Base-by-base conservation (phyloP, 768 basidiomycete genomes). In the Amanita fuliginea region DNA sequence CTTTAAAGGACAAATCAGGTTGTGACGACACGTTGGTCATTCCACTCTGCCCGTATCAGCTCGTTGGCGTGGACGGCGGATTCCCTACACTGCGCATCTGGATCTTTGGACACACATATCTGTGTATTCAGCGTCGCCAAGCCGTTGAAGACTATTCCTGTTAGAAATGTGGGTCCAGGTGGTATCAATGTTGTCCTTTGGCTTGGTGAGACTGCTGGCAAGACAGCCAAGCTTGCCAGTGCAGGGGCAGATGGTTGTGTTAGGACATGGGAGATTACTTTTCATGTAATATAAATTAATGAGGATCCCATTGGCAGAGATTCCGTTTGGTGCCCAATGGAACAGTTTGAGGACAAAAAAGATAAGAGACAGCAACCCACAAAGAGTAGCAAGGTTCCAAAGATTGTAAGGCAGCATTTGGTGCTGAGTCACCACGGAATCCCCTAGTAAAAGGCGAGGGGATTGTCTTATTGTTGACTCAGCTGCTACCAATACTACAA, bases 91-190 rank as follows among this genome's bases (percentile, higher is more conserved):
- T 77, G 86, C 54, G 93, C 82, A 9, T 92, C 91, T 3, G 92
- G 85, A 9, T 89, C 91, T 16, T 73, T 95, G n/a, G 95, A 98
- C 62, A 94, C 93, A 26, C 79, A 91, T 55, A 79, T 95, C 4
- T 96, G 92, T 59, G 67, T 97, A 21, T 97, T 88, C 81, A 81
- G 83, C 54, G 79, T 90, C 26, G 68, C 67, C 39, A 76, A 79
- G 59, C 81, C 83, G 7, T 66, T 78, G 62, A 81, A 75, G 64
- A 87, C 86, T 55, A 78, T 92, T 32, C 74, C 81, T 22, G 81
- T 97, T 62, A 84, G 82, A 72, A 92, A 92, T 53, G 91, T 88
- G 0, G 81, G 81, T 33, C 80, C 89, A 4, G 88, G 91, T 10
- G 93, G 94, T 7, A 84, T 91, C 2, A 83, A 81, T 52, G 74